Conservation (phyloP, 75 land plant species). For the Pinus albicaulis region DNA sequence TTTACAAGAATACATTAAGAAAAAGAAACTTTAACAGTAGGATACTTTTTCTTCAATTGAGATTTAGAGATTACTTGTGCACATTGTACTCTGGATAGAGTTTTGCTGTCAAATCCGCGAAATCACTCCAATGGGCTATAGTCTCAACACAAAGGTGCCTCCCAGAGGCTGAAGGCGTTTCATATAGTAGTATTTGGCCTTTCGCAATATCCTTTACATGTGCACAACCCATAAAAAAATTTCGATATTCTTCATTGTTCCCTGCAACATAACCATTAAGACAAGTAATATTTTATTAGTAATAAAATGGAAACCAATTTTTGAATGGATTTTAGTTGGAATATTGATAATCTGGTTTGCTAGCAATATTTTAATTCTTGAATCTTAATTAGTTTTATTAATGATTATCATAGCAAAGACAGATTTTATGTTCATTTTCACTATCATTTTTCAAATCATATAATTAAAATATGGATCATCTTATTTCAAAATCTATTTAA, state of each 20-base stretch:
- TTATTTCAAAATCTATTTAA: too few species aligned
- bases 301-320: neutral
- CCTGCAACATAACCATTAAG: conserved; percentile 27
- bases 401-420: neutral
- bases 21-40: too few species aligned
- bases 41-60: too few species aligned
- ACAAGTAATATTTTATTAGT: neutral
- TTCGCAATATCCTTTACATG: conserved; percentile 85
- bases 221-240: conserved; percentile 63
- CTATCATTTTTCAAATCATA: too few species aligned
- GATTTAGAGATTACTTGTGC: conserved; percentile 36
- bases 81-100: conserved; percentile 69
- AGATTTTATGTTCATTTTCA: neutral
- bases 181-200: conserved; percentile 75
- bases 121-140: conserved; percentile 65
- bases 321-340: neutral
- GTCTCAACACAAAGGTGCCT: conserved; percentile 81
- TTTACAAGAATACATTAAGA: too few species aligned
- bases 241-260: conserved; percentile 36
- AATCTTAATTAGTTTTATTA: neutral
- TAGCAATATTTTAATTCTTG: too few species aligned
- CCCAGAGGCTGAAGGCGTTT: conserved; percentile 65
- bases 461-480: too few species aligned
- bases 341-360: too few species aligned
- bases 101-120: conserved; percentile 59